Conservation (phyloP, 129 eudicot species). For the Centella asiatica region DNA sequence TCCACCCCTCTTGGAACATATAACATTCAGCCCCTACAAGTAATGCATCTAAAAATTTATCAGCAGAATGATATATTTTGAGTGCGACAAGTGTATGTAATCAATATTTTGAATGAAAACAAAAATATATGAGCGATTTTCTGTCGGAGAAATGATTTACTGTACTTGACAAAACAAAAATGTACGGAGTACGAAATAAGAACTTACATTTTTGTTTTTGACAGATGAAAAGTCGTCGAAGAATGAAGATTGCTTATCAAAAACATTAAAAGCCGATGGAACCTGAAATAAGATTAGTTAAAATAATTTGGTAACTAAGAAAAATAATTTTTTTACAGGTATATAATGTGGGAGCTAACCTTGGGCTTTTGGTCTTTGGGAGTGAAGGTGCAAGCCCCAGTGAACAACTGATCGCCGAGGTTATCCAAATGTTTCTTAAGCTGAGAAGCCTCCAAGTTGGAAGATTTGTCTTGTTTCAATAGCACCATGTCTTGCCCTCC, state of each 20-base stretch:
- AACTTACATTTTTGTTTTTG: slow-evolving; percentile 68
- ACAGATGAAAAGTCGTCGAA: slow-evolving; percentile 44
- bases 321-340: no score
- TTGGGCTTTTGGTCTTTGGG: slow-evolving; percentile 58
- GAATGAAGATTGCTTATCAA: slow-evolving; percentile 44
- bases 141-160: background rate
- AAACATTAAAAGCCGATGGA: slow-evolving; percentile 54
- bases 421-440: slow-evolving; percentile 65
- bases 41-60: no score
- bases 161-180: background rate
- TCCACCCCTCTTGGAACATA: slow-evolving; percentile 78
- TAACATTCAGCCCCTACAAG: slow-evolving; percentile 70
- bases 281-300: no score
- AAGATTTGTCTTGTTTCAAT: slow-evolving; percentile 71
- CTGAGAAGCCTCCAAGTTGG: slow-evolving; percentile 63
- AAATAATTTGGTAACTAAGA: no score
- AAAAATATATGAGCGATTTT: background rate
- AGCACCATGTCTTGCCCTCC: slow-evolving; percentile 83
- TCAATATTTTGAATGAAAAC: background rate
- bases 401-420: slow-evolving; percentile 77
- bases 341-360: slow-evolving; percentile 36
- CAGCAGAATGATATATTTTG: background rate
- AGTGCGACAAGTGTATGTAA: background rate
- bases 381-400: slow-evolving; percentile 64
- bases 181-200: background rate